These are phyloP conservation scores for Rostrohypoxylon terebratum DNA, from an alignment of 495 filamentous ascomycete genomes.

Conservation along the genomic window DNA sequence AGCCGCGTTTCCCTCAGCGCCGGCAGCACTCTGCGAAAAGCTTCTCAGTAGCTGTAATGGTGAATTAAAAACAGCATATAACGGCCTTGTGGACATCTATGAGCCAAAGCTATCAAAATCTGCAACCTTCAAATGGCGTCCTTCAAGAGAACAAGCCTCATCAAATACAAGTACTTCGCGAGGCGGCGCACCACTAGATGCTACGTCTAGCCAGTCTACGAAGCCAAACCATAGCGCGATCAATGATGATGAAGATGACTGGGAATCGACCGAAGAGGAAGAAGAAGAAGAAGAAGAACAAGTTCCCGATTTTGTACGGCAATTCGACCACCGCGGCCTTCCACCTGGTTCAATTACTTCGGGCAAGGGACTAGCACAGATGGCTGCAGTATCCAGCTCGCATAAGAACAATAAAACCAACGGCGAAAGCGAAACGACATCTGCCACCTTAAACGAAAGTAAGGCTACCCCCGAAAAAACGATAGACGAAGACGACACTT, in stretches of 20 bases:
- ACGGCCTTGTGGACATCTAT: conserved; percentile 21
- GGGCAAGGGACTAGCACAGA: conserved; percentile 54
- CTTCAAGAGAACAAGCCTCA: background rate
- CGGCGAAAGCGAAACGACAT: conserved; percentile 44
- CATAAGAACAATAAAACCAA: conserved; percentile 41
- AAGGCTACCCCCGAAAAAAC: conserved; percentile 51
- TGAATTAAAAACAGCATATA: conserved; percentile 38
- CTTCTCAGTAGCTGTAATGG: conserved; percentile 34
- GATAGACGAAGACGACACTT: conserved; percentile 50
- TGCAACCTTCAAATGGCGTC: conserved; percentile 13
- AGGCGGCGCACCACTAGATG: background rate
- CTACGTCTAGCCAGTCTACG: background rate
- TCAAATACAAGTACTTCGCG: background rate
- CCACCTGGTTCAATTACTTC: conserved; percentile 62
- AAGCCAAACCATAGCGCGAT: conserved; percentile 10
- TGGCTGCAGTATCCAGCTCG: conserved; percentile 50
- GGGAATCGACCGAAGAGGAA: background rate
- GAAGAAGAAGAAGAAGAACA: conserved; percentile 49
- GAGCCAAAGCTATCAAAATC: conserved; percentile 23
- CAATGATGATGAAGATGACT: conserved; percentile 15
- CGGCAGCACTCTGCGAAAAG: conserved; percentile 46
- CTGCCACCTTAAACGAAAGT: conserved; percentile 43
- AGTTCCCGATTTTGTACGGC: conserved; percentile 49
- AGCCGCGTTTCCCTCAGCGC: conserved; percentile 51
- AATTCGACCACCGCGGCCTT: conserved; percentile 63